These are phyloP conservation scores for Chaetomium sp. DNA, from an alignment of 2,329 filamentous ascomycete species.

Conservation along the genomic window DNA sequence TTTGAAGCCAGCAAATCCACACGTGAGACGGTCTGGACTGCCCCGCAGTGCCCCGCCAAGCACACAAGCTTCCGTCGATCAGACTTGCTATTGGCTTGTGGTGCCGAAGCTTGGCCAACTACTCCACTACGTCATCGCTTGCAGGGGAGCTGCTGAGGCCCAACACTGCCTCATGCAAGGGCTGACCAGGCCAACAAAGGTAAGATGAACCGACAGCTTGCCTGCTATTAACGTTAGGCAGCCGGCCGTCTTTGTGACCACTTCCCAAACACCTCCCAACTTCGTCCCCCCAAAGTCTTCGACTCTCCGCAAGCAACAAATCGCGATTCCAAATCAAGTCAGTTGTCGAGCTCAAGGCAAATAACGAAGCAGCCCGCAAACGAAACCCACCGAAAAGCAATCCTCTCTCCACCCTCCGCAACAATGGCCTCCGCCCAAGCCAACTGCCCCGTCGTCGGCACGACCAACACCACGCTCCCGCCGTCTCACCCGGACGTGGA, in stretches of 20 bases:
- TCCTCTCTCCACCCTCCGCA: neutral
- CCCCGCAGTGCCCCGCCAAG: neutral
- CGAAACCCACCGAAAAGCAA: neutral
- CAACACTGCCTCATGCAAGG: slow-evolving; percentile 5
- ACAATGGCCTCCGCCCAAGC: slow-evolving; percentile 35
- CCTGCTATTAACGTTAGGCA: slow-evolving; percentile 1
- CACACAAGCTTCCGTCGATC: neutral
- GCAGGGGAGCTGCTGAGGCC: slow-evolving; percentile 10
- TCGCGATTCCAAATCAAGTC: neutral
- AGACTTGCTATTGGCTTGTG: neutral
- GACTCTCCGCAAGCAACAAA: neutral
- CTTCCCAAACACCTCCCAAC: neutral
- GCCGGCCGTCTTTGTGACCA: neutral
- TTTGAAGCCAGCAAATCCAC: too few relatives aligned
- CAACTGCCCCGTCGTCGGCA: slow-evolving; percentile 48
- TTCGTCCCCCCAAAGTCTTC: neutral
- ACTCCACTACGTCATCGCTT: slow-evolving; percentile 30
- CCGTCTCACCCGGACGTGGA: slow-evolving; percentile 46
- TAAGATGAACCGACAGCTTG: neutral
- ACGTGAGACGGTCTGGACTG: neutral
- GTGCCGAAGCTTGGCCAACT: neutral
- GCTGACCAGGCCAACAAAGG: slow-evolving; percentile 19
- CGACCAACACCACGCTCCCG: slow-evolving; percentile 46
- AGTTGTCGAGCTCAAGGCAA: neutral
- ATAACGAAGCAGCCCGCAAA: neutral